Evolutionary conservation across 768 basidiomycete genomes (phyloP), one percentile per base, ranked within the genome.

Genomic region (Crassisporium funariophilum): DNA sequence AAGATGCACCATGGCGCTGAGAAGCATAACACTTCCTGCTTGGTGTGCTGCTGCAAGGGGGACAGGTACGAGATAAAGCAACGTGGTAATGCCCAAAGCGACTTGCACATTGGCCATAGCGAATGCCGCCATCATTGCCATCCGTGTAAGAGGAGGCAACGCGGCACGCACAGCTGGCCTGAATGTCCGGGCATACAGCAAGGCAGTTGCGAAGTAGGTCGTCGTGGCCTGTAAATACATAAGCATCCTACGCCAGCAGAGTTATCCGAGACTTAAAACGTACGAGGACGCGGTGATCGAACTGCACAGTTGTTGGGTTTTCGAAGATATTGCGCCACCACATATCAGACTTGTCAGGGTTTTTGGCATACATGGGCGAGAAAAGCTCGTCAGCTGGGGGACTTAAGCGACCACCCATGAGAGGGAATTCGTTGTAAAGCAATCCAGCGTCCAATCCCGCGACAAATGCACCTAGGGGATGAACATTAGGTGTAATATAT

Each of bases 281-380:
- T 59, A 89, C 95, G 41, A 99, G 79, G 39, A 95, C 72, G 16
- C 97, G 86, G 67, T 99, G 97, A 61, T 99, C 83, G 59, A 98
- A 98, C 63, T 99, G 97, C 6, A 95, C 95, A 0, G 95, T 97
- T 7, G 90, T 94, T 6, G 97, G 97, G 60, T 99, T 99, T 70
- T 99, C 97, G 52, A 97, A 83, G 41, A 98, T 73, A 65, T 98
- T 98, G 49, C 97, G 76, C 92, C 93, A 95, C 87, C 88, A 95
- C n/a, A 81, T 61, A 60, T 97, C 93, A 1, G 81, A 82, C 52
- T 79, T 73, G 62, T 90, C 86, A 0, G 70, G 56, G 22, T 65
- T 78, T 64, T 84, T 82, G 5, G 92, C 81, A 64, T 97, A 98
- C 5, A 74, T 71, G 1, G 77, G 61, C 20, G 89, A 83, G 62